Evolutionary conservation across 768 basidiomycete genomes (phyloP).

Genomic region (Pilatotrama ljubarskyi): DNA sequence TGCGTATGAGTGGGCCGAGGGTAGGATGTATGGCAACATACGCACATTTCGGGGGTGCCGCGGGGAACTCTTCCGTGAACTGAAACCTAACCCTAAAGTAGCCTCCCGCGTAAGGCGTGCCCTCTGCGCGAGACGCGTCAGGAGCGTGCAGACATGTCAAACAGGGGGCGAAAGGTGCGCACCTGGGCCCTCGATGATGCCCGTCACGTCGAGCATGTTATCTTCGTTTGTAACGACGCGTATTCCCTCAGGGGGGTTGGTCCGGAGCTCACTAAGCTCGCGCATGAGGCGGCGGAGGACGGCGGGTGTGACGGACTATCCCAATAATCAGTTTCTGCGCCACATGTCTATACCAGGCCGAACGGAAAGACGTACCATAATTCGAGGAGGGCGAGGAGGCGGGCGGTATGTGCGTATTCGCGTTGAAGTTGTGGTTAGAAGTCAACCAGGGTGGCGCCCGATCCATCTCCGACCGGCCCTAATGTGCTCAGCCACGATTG

Average conservation of each 20-base stretch:
- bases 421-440: slow-evolving; percentile 23
- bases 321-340: not conserved
- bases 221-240: slow-evolving; percentile 84
- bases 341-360: no score
- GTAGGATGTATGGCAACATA: slow-evolving; percentile 11
- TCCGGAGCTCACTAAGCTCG: slow-evolving; percentile 79
- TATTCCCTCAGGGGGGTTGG: slow-evolving; percentile 89
- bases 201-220: slow-evolving; percentile 84
- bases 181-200: slow-evolving; percentile 92
- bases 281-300: slow-evolving; percentile 86
- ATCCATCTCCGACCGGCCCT: slow-evolving; percentile 24
- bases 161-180: slow-evolving; percentile 31
- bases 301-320: slow-evolving; percentile 46
- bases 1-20: not conserved
- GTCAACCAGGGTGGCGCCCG: slow-evolving; percentile 26
- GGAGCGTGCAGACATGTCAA: not conserved
- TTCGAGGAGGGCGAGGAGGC: not conserved
- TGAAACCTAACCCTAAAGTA: slow-evolving; percentile 78
- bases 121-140: slow-evolving; percentile 39
- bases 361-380: slow-evolving; percentile 5
- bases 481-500: not conserved
- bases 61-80: slow-evolving; percentile 93
- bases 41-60: slow-evolving; percentile 91
- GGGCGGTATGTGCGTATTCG: not conserved
- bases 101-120: slow-evolving; percentile 72